Percentiles rank a stretch among this genome's conserved stretches.
phyloP scores from a whole-genome alignment of 495 filamentous ascomycete species.

The Astrothelium macrocarpum region DNA sequence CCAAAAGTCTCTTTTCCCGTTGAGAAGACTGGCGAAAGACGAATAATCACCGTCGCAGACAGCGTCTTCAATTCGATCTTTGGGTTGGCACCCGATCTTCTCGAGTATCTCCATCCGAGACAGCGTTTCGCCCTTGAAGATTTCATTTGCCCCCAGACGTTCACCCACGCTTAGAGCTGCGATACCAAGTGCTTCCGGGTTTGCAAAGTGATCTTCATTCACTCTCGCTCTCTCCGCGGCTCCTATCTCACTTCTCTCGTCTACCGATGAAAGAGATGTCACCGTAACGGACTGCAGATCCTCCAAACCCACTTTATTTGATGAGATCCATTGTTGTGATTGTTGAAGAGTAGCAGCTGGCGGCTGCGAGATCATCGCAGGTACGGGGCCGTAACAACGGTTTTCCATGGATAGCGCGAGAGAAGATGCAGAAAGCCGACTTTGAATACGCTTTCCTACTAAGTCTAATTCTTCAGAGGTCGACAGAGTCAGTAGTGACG shows the following conservation, averaged over 20 bases:
- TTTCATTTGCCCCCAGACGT: constrained; percentile 16
- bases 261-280: constrained; percentile 19
- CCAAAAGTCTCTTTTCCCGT: constrained; percentile 16
- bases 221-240: constrained; percentile 17
- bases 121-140: constrained; percentile 14
- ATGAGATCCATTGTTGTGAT: constrained; percentile 7
- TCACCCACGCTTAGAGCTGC: constrained; percentile 16
- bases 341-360: constrained; percentile 12
- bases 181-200: constrained; percentile 11
- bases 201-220: constrained; percentile 14
- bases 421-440: constrained; percentile 11
- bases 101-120: constrained; percentile 27
- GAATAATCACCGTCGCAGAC: constrained; percentile 15
- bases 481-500: constrained; percentile 9
- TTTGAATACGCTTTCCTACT: constrained; percentile 10
- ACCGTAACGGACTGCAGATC: constrained; percentile 18
- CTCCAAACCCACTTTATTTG: constrained; percentile 13
- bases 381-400: constrained; percentile 6
- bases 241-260: constrained; percentile 19
- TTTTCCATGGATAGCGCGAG: constrained; percentile 2
- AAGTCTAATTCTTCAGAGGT: constrained; percentile 10
- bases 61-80: constrained; percentile 20
- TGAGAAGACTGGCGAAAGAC: constrained; percentile 14
- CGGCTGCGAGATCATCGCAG: constrained; percentile 7
- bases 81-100: constrained; percentile 27